phyloP scores from a whole-genome alignment of 148 eudicot genomes.

The Chenopodium quinoa region DNA sequence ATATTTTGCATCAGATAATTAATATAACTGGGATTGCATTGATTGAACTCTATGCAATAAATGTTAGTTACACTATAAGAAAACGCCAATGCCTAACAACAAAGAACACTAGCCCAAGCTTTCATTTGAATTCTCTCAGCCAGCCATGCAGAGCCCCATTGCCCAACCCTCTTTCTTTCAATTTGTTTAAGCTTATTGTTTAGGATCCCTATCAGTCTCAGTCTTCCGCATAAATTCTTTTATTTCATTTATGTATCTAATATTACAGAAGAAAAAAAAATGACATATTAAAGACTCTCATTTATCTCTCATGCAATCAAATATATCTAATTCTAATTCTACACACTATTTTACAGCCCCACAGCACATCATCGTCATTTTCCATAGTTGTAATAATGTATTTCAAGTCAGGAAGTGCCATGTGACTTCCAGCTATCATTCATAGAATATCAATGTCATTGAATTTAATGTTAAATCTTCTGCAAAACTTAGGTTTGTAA shows the following conservation, averaged over 20 bases:
- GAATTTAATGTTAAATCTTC: background rate
- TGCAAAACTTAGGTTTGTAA: background rate
- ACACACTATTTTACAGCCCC: background rate
- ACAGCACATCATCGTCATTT: background rate
- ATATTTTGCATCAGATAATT: background rate
- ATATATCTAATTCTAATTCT: background rate
- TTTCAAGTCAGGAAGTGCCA: conserved; percentile 5
- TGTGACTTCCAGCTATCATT: background rate
- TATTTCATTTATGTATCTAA: background rate
- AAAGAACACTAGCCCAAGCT: background rate
- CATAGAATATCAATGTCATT: background rate
- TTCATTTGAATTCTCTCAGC: background rate
- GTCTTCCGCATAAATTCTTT: background rate
- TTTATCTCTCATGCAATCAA: background rate
- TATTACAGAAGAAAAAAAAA: background rate
- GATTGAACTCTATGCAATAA: background rate
- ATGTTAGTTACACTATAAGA: background rate
- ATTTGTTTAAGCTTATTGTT: background rate
- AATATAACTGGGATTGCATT: background rate
- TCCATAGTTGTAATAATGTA: background rate
- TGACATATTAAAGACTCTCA: background rate
- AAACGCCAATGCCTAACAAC: background rate
- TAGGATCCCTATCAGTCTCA: background rate
- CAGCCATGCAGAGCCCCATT: background rate
- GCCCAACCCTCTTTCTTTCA: background rate